Evolutionary conservation across 2,329 filamentous ascomycete species (phyloP), one percentile per base, ranked within the genome.

Genomic region (Aspergillus chevalieri): DNA sequence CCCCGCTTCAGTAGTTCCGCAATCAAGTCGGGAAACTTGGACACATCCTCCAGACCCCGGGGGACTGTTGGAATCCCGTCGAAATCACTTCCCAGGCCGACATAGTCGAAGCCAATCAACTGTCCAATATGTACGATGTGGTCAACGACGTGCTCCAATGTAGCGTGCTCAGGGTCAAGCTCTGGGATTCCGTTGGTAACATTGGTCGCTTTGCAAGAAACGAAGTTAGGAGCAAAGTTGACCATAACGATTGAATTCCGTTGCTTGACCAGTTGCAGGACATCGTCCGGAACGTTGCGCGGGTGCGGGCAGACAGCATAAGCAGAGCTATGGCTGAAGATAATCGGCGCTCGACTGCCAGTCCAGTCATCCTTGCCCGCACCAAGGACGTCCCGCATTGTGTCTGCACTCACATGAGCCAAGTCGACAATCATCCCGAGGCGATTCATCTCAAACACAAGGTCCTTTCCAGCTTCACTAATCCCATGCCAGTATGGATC

Each of bases 401-500:
- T 95, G 52, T 92, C 86, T 49, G 81, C 79, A 59, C 86, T 79
- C 21, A 84, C 82, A 67, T 96, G 92, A 6, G 87, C 80, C 33
- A 96, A 77, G 65, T 96, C 92, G 38, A 97, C 87, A n/a, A 96
- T 83, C 84, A 96, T 90, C 22, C 92, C 92, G 2, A 96, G 75
- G 3, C 92, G 81, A 66, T 96, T 97, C 91, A 97, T 96, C 74
- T 97, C 92, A 33, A 76, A 76, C 42, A 97, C 76, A 0, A 96
- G 71, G 10, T 76, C 65, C 46, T 81, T 79, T 4, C 92, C 92
- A 1, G 78, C 77, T 1, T 78, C 74, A 51, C 86, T 92, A 1
- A 97, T 76, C 2, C 92, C 92, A 67, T 51, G 80, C 75, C 67
- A 70, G 17, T 64, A 52, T 22, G 63, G 64, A 36, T 64, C 59